Conservation (phyloP, 495 filamentous ascomycete genomes). For the Xylaria intraflava region DNA sequence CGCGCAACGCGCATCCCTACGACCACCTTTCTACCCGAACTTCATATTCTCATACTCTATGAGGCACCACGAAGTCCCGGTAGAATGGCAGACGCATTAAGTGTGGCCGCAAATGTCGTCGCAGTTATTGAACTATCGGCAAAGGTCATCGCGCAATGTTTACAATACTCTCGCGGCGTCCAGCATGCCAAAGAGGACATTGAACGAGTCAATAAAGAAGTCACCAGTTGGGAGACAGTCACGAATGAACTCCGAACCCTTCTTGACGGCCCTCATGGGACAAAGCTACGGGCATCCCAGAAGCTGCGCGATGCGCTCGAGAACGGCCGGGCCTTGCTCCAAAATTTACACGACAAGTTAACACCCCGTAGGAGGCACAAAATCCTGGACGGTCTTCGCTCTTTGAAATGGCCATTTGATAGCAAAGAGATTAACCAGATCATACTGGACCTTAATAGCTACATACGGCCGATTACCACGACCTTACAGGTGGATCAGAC, state of each 20-base stretch:
- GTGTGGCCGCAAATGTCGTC: constrained; percentile 30
- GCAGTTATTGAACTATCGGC: constrained; percentile 32
- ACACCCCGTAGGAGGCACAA: not conserved
- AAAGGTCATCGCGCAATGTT: constrained; percentile 25
- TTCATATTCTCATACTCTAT: no score
- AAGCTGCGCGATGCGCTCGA: not conserved
- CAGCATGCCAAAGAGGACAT: constrained; percentile 35
- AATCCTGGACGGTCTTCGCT: not conserved
- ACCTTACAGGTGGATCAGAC: not conserved
- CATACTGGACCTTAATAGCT: not conserved
- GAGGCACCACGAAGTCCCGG: no score
- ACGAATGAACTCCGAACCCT: not conserved
- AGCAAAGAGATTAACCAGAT: not conserved
- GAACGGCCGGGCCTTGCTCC: not conserved
- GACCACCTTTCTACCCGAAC: no score
- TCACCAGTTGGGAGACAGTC: not conserved
- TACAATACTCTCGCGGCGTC: constrained; percentile 22
- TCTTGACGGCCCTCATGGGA: not conserved
- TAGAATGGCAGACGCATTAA: constrained; percentile 23
- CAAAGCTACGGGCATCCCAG: not conserved
- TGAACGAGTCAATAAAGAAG: constrained; percentile 20
- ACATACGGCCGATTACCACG: not conserved
- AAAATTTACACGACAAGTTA: not conserved
- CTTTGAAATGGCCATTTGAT: not conserved
- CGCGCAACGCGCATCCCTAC: no score